These are phyloP conservation scores for Euphorbia corollata DNA, from an alignment of 441 rosid species.

Conservation along the genomic window DNA sequence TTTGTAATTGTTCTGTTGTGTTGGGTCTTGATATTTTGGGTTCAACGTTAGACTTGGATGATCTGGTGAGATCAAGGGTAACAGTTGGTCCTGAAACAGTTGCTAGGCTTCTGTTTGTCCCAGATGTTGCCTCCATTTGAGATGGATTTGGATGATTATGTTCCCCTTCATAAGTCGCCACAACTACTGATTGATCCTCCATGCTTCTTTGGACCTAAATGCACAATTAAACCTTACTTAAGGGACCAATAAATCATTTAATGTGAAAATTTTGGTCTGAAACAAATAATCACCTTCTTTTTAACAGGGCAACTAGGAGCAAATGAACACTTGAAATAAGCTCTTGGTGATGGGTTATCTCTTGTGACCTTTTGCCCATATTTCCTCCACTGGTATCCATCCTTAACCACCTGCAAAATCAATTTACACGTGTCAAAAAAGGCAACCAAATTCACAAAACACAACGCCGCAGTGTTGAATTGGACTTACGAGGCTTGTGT, in stretches of 20 bases:
- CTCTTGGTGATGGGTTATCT: constrained; percentile 95
- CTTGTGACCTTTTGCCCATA: constrained; percentile 98
- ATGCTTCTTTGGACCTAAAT: constrained; percentile 80
- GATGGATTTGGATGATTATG: constrained; percentile 83
- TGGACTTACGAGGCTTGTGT: constrained; percentile 66
- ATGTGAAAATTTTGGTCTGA: too few relatives aligned
- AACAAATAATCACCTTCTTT: too few relatives aligned
- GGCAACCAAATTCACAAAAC: too few relatives aligned
- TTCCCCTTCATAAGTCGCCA: constrained; percentile 96
- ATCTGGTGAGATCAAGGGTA: constrained; percentile 46
- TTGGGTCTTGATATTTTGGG: too few relatives aligned
- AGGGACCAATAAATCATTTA: too few relatives aligned
- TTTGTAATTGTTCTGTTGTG: constrained; percentile 32
- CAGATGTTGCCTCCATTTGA: constrained; percentile 44
- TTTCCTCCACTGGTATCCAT: constrained; percentile 99
- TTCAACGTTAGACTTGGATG: too few relatives aligned
- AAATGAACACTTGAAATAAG: constrained; percentile 93
- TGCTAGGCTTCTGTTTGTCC: constrained; percentile 27
- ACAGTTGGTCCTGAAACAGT: constrained; percentile 19
- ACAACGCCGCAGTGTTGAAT: too few relatives aligned
- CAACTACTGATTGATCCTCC: constrained; percentile 75
- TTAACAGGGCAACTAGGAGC: constrained; percentile 96
- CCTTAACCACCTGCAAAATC: constrained; percentile 62
- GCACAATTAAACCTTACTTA: too few relatives aligned
- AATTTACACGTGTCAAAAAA: too few relatives aligned